Evolutionary conservation across 805 yeast species (phyloP), one percentile per base, ranked within the genome.

Genomic region (Wickerhamiella shivajii): DNA sequence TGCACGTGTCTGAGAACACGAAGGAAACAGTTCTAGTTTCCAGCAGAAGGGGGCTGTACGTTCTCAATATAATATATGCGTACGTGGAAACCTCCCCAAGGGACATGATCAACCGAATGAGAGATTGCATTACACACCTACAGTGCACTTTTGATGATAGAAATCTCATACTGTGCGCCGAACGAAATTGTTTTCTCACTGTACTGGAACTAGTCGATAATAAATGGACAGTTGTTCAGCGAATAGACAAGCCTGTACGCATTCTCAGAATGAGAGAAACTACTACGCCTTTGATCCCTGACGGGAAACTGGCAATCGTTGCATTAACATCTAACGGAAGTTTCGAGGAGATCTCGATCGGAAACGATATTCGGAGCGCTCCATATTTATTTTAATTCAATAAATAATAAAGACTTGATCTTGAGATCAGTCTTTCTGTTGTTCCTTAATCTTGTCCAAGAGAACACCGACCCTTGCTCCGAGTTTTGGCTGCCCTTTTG

Each of bases 401-500:
- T 22, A 17, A 13, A 4, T 10, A 5, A 22, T 19, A 20, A 8
- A 8, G 22, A 20, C 22, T 8, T 20, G 10, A 18, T 12, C 6
- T 19, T 17, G 8, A 28, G 10, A 28, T 18, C 10, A 18, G 14
- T 9, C 18, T 13, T 20, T 15, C n/a, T 37, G 13, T 18, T 14
- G 22, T 26, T 46, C 42, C 48, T 69, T 73, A 40, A 85, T 79
- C 53, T 83, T 80, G 34, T 77, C 90, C 31, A 85, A 61, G 27
- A 85, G 59, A 44, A 72, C 69, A 36, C 71, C 75, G 38, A 85
- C 80, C 54, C 92, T 69, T 11, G 94, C 92, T 0, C 83, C 94
- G 87, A 85, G 80, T 28, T 70, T 56, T 2, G 96, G 96, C 53
- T 85, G 97, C 0, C 97, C 97, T 3, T 60, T 50, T 45, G 63